Evolutionary conservation across 1,284 basidiomycete species (phyloP), one percentile per base, ranked within the genome.

Genomic region (Apiotrichum sp.): DNA sequence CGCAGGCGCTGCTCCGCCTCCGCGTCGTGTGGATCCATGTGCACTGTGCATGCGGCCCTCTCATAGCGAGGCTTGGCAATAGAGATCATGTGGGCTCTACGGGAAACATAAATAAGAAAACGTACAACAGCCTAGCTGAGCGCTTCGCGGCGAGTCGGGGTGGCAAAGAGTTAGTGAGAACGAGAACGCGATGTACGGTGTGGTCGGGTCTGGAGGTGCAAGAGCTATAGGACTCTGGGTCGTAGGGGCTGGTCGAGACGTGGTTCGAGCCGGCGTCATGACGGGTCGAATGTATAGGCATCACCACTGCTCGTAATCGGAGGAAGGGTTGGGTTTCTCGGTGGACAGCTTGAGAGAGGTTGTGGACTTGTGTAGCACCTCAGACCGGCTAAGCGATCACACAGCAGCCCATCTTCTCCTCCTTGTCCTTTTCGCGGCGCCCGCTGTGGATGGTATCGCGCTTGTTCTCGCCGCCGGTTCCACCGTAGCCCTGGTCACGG

Each of bases 401-500:
- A 39, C 61, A 62, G n/a, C 56, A 51, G 29, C 52, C 47, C 22
- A 54, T 36, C 6, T 51, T 45, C 22, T 48, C 34, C 10, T 54
- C 46, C 22, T 57, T 44, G 35, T 35, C 29, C 35, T 55, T 50
- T 31, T 57, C 57, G 31, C 49, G 52, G 31, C 55, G 52, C 33
- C 41, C 32, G 45, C 39, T 42, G 44, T 44, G 31, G 34, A 36
- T 33, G 38, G 56, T 50, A 33, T 57, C 56, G 34, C 45, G 51
- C 59, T 57, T 57, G 47, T 52, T 46, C 35, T 56, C 54, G 22
- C 63, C 64, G 10, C 71, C 71, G 13, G 73, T 65, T 6, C 72
- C 71, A 33, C 75, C 75, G 53, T 75, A 72, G 1, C 73, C 75
- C 47, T 86, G 86, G 61, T 92, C 89, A 41, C 91, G 82, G 81